These are phyloP conservation scores for Thelephora ganbajun DNA, from an alignment of 768 basidiomycete species.

Conservation along the genomic window DNA sequence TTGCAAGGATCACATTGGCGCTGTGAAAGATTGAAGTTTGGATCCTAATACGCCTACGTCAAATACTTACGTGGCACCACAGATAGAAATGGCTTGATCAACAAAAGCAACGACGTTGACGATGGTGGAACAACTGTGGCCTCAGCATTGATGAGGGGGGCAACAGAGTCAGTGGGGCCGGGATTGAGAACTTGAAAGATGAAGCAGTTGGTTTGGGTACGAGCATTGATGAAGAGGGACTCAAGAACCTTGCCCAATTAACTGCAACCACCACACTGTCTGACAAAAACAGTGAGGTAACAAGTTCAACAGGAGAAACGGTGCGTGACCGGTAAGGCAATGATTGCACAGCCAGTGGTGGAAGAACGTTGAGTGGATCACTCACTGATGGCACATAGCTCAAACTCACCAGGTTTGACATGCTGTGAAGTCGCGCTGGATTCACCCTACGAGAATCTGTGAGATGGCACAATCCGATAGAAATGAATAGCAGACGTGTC, in stretches of 20 bases:
- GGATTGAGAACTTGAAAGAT: constrained; percentile 15
- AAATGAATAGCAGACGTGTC: no score
- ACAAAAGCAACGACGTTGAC: constrained; percentile 10
- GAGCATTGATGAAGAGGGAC: constrained; percentile 8
- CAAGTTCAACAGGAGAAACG: no score
- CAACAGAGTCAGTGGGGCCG: no score
- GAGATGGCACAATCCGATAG: no score
- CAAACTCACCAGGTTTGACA: constrained; percentile 16
- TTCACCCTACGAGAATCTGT: no score
- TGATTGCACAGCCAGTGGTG: constrained; percentile 18
- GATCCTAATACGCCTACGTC: no score
- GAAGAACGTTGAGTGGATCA: constrained; percentile 16
- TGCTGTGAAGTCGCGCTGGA: no score
- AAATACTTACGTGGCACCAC: no score
- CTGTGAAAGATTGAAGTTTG: no score
- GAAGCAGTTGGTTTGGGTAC: constrained; percentile 8
- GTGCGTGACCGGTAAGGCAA: constrained; percentile 11
- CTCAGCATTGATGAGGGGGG: constrained; percentile 9
- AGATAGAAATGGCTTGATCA: not conserved
- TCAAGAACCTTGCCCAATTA: constrained; percentile 7
- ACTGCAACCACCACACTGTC: not conserved
- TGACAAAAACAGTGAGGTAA: constrained; percentile 4
- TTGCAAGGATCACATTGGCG: constrained; percentile 11
- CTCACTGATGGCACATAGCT: constrained; percentile 14
- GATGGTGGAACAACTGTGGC: constrained; percentile 7